phyloP scores from a whole-genome alignment of 2,329 filamentous ascomycete genomes.

The Mycogone perniciosa region DNA sequence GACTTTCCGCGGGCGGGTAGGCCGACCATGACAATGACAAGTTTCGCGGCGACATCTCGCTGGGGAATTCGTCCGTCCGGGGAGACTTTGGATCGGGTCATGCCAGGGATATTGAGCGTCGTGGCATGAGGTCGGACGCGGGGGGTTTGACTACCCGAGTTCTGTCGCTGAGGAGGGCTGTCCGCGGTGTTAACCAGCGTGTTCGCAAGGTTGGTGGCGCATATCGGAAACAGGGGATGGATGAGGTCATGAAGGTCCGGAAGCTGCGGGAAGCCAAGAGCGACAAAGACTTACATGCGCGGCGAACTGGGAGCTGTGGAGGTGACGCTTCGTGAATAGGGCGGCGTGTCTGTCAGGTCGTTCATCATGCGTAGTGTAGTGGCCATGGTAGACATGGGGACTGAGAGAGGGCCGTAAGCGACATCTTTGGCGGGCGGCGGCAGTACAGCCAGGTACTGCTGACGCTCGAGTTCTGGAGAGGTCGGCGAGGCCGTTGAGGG shows the following conservation, averaged over 20 bases:
- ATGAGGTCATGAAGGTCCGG: not conserved
- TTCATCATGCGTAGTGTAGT: slow-evolving; percentile 37
- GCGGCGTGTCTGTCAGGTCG: slow-evolving; percentile 46
- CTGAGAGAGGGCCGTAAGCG: slow-evolving; percentile 16
- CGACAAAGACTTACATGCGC: slow-evolving; percentile 43
- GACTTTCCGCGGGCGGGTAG: slow-evolving; percentile 93
- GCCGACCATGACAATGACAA: slow-evolving; percentile 98
- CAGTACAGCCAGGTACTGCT: slow-evolving; percentile 27
- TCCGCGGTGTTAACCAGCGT: slow-evolving; percentile 6
- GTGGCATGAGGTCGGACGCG: slow-evolving; percentile 77
- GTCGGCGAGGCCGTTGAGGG: slow-evolving; percentile 23
- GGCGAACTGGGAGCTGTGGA: slow-evolving; percentile 55
- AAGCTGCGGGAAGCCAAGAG: not conserved
- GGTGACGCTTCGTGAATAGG: slow-evolving; percentile 49
- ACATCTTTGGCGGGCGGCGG: slow-evolving; percentile 31
- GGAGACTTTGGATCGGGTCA: slow-evolving; percentile 92
- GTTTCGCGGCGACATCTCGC: slow-evolving; percentile 89
- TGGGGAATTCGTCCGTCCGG: slow-evolving; percentile 92
- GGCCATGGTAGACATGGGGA: slow-evolving; percentile 31
- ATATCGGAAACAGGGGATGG: not conserved
- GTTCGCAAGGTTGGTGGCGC: not conserved
- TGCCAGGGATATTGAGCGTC: slow-evolving; percentile 90
- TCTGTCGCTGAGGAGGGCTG: slow-evolving; percentile 63
- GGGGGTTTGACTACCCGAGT: slow-evolving; percentile 71
- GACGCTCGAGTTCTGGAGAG: slow-evolving; percentile 26